Evolutionary conservation across 805 yeast genomes (phyloP).

Genomic region (Metahyphopichia silvanorum): DNA sequence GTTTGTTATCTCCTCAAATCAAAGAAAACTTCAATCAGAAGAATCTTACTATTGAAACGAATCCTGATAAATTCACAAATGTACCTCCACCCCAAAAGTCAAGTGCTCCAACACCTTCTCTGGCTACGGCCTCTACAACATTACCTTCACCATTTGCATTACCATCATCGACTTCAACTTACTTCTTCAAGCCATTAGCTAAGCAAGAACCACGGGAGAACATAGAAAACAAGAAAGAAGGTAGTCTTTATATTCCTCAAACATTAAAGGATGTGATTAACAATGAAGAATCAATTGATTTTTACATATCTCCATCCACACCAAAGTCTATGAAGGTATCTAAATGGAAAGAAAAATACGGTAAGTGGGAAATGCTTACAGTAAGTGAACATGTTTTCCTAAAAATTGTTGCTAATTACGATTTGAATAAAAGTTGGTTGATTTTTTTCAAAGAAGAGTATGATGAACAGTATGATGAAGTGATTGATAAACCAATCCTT

Average conservation of each 20-base stretch:
- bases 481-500: slow-evolving; percentile 33
- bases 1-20: not conserved
- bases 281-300: slow-evolving; percentile 34
- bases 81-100: slow-evolving; percentile 5
- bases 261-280: slow-evolving; percentile 35
- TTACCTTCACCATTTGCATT: slow-evolving; percentile 42
- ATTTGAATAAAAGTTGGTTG: slow-evolving; percentile 32
- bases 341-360: slow-evolving; percentile 39
- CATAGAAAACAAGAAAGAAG: slow-evolving; percentile 8
- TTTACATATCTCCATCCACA: slow-evolving; percentile 30
- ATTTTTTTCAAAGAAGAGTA: slow-evolving; percentile 38
- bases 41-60: not conserved
- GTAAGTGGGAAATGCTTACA: slow-evolving; percentile 45
- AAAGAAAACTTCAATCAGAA: not conserved
- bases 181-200: slow-evolving; percentile 32
- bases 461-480: slow-evolving; percentile 26
- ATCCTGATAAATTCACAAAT: not conserved
- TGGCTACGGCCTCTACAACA: slow-evolving; percentile 11
- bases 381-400: slow-evolving; percentile 31
- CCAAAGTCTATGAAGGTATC: slow-evolving; percentile 38
- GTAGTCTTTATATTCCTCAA: slow-evolving; percentile 28
- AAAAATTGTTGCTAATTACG: slow-evolving; percentile 37
- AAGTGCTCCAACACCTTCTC: slow-evolving; percentile 8
- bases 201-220: not conserved
- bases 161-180: slow-evolving; percentile 40